Evolutionary conservation across 1,139 yeast genomes (phyloP), one percentile per base, ranked within the genome.

Genomic region (Hyphopichia wangnamkhiaoensis): DNA sequence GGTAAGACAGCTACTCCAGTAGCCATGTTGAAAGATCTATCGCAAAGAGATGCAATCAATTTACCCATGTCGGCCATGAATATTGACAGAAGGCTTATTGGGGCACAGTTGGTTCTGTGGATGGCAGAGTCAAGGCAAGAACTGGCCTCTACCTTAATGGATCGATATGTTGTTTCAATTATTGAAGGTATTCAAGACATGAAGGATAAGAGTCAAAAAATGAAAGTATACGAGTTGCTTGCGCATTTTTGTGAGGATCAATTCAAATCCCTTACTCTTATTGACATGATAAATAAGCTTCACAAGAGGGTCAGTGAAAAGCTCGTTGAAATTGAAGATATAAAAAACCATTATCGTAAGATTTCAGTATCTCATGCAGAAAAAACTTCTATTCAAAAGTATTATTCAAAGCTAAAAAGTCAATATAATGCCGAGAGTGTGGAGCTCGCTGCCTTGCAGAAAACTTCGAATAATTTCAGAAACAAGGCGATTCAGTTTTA

Each of bases 191-290:
- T 65, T 12, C 45, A 49, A 7, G 35, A 37, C 0, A 48, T 58
- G 9, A 41, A 53, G 19, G 48, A 53, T 31, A 52, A 49, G 33
- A 16, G 49, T 29, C 51, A 55, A 45, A 38, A 54, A 38, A 76
- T 84, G 0, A 60, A 65, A 26, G 72, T 82, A 2, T 84, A 61
- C 52, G 82, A 77, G 44, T 66, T 72, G 3, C 74, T 86, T 50
- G 98, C 91, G 0, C 68, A 72, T 25, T 91, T 91, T 54, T 88
- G 97, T 55, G 88, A 86, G 49, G 63, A 65, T 6, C 94, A 87
- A 50, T 65, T 77, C 33, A 73, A 74, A 44, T 72, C 78, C 2
- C 56, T 69, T 3, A 61, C 63, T 2, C 54, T 74, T 13, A 65
- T 60, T 28, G 76, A 71, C 10, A 77, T 77, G 20, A 65, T 84